phyloP scores from a whole-genome alignment of 2,329 filamentous ascomycete species.

The Moelleriella libera region DNA sequence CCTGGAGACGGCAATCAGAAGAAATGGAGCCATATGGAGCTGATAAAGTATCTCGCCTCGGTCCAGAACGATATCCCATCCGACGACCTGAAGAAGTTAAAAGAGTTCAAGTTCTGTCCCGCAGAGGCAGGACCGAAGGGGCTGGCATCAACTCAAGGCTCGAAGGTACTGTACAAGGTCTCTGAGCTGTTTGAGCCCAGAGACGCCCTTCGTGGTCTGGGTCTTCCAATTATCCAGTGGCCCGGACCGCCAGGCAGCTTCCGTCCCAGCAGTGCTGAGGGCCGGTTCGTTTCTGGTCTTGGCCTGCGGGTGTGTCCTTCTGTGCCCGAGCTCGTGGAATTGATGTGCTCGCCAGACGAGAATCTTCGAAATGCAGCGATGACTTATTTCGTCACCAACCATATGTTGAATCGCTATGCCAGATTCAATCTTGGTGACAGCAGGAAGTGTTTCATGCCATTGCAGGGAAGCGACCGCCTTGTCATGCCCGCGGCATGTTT shows the following conservation, averaged over 20 bases:
- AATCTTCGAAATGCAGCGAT: constrained; percentile 54
- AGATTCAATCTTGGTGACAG: constrained; percentile 43
- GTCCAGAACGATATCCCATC: constrained; percentile 78
- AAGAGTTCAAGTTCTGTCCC: constrained; percentile 67
- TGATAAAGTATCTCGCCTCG: constrained; percentile 87
- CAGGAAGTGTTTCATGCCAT: constrained; percentile 52
- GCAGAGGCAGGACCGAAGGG: constrained; percentile 50
- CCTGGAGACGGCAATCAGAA: constrained; percentile 37
- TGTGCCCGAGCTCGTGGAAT: constrained; percentile 59
- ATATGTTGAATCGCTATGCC: constrained; percentile 64
- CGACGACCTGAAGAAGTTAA: constrained; percentile 67
- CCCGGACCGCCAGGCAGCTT: constrained; percentile 51
- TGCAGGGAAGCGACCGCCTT: constrained; percentile 54
- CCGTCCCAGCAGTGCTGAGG: constrained; percentile 53
- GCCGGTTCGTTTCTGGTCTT: constrained; percentile 55
- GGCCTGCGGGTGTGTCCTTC: constrained; percentile 62
- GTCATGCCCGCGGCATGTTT: constrained; percentile 68
- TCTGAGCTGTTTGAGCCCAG: constrained; percentile 74
- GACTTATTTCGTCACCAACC: constrained; percentile 70
- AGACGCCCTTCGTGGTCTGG: constrained; percentile 51
- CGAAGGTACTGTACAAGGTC: constrained; percentile 49
- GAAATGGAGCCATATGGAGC: constrained; percentile 83
- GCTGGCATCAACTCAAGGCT: constrained; percentile 37
- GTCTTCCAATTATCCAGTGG: constrained; percentile 71
- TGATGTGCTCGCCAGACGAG: constrained; percentile 54